A percentile compares a stretch with the other conserved stretches of the same genome.
Conservation (phyloP, 83 land plant genomes). For the Picea abies region DNA sequence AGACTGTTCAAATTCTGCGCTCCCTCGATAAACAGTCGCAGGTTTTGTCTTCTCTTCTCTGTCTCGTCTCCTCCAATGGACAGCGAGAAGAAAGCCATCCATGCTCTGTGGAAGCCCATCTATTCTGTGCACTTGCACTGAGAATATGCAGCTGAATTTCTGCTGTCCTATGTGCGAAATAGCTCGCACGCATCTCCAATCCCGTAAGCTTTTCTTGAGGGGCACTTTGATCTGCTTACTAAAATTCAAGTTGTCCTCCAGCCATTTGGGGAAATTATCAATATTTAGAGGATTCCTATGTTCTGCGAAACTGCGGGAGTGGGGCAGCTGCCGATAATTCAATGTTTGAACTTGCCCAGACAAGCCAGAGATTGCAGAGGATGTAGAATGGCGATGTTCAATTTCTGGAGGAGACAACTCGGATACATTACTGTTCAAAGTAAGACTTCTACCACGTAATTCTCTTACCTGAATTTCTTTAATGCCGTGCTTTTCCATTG, state of each 20-base stretch:
- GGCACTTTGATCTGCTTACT: conserved; percentile 26
- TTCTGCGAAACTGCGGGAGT: neutral
- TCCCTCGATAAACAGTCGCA: conserved; percentile 39
- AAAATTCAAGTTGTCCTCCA: conserved; percentile 31
- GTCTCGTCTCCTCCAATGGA: conserved; percentile 55
- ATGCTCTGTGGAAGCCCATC: conserved; percentile 50
- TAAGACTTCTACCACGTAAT: neutral
- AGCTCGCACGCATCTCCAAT: conserved; percentile 50
- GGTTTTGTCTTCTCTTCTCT: conserved; percentile 35
- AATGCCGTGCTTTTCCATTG: too few relatives aligned
- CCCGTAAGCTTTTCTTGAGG: conserved; percentile 34
- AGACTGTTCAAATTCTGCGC: conserved; percentile 64
- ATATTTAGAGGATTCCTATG: conserved; percentile 12
- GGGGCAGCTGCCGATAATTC: neutral
- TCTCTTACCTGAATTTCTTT: neutral
- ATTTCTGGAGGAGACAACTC: neutral
- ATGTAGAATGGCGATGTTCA: conserved; percentile 3
- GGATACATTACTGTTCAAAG: neutral
- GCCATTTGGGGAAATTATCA: conserved; percentile 23
- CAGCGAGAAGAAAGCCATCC: conserved; percentile 33
- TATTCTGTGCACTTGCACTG: conserved; percentile 61
- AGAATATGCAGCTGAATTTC: conserved; percentile 46
- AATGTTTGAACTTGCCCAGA: neutral
- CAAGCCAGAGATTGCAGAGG: neutral
- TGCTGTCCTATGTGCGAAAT: conserved; percentile 48